Percentiles rank a stretch among this genome's conserved stretches.
Evolutionary conservation across 441 rosid genomes (phyloP).

Genomic region (Erodium trifolium): DNA sequence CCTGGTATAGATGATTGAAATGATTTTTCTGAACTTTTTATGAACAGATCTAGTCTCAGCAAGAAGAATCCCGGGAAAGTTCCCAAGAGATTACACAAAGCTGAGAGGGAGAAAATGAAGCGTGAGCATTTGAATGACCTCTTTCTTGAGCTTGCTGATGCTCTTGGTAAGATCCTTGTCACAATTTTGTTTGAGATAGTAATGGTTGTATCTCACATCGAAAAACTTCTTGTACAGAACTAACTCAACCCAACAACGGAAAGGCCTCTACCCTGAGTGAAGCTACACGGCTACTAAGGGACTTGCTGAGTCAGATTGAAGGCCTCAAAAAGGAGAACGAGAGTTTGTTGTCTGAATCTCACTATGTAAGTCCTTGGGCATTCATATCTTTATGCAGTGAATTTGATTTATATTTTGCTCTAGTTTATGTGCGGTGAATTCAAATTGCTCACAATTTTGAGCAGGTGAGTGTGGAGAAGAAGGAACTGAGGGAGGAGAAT

Average conservation of each 20-base stretch:
- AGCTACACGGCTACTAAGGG: conserved; percentile 64
- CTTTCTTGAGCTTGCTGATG: conserved; percentile 62
- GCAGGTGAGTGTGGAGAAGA: conserved; percentile 68
- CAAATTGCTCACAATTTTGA: conserved; percentile 6
- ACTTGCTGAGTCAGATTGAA: conserved; percentile 55
- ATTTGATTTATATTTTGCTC: neutral
- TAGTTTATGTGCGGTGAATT: neutral
- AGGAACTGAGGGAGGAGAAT: conserved; percentile 76
- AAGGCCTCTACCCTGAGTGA: conserved; percentile 71
- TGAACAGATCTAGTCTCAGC: conserved; percentile 38
- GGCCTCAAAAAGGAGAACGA: conserved; percentile 56
- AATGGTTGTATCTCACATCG: conserved; percentile 12
- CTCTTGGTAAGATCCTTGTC: conserved; percentile 48
- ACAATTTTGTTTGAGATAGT: conserved; percentile 4
- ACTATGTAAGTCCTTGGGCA: conserved; percentile 40
- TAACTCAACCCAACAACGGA: conserved; percentile 60
- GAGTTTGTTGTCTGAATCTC: conserved; percentile 63
- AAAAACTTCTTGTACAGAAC: conserved; percentile 35
- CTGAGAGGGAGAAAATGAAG: conserved; percentile 87
- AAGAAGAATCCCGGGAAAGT: conserved; percentile 44
- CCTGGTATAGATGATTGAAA: conserved; percentile 3
- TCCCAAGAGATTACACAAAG: conserved; percentile 74
- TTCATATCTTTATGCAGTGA: neutral
- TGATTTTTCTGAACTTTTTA: neutral
- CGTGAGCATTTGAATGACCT: conserved; percentile 92